Percentiles rank a stretch among this genome's conserved stretches.
These are phyloP conservation scores for Microthlaspi erraticum DNA, from an alignment of 345 rosid species.

Conservation along the genomic window DNA sequence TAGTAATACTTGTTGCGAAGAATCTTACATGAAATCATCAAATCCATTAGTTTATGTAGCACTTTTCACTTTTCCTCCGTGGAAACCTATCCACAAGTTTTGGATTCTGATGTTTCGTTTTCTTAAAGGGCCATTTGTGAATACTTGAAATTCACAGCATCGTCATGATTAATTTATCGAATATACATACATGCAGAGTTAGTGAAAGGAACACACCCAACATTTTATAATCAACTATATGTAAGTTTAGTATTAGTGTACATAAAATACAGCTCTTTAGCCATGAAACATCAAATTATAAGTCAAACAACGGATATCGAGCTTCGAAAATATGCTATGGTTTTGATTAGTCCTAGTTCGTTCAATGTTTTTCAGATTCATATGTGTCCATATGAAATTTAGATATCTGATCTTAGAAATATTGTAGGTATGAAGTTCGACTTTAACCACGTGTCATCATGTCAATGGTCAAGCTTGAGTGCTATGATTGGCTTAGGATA, in stretches of 20 bases:
- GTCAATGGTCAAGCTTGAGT: too few relatives aligned
- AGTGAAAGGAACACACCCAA: constrained; percentile 3
- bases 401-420: neutral
- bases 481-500: too few relatives aligned
- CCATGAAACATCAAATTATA: neutral
- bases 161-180: constrained; percentile 21
- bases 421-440: neutral
- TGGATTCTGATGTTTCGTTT: constrained; percentile 42
- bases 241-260: constrained; percentile 22
- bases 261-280: constrained; percentile 17
- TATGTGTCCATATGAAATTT: neutral
- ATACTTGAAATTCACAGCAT: constrained; percentile 13
- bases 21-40: constrained; percentile 44
- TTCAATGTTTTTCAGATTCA: neutral
- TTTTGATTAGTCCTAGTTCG: neutral
- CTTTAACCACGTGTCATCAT: too few relatives aligned
- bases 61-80: constrained; percentile 36
- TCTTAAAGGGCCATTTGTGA: constrained; percentile 42
- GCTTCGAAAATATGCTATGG: neutral
- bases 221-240: constrained; percentile 11
- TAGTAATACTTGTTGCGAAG: constrained; percentile 11
- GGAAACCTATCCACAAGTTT: constrained; percentile 39
- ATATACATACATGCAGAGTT: neutral
- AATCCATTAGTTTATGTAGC: constrained; percentile 40
- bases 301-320: neutral